Base-by-base conservation (phyloP, 345 rosid species). In the Euphorbia tirucalli region DNA sequence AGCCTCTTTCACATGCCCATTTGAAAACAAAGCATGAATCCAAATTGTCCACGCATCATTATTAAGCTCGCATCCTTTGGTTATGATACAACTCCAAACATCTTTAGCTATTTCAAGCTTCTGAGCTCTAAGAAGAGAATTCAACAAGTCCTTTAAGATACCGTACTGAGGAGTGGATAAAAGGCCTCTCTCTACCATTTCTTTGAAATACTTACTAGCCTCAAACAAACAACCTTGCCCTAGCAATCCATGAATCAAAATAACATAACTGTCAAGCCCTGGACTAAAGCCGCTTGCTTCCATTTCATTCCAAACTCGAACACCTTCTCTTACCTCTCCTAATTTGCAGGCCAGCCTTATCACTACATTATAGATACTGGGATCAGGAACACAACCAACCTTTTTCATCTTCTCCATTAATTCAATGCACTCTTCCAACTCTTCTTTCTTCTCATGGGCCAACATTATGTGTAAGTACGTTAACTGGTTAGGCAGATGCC, bases 21-120 rank as follows among this genome's bases (percentile, higher is more conserved):
- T 90, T 25, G 96, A 83, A 83, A 90, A 90, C 77, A 95, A 81
- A 11, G 91, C 87, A 60, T 95, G 99, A 71, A 95, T 88, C 97
- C 99, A 95, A 59, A 95, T 90, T 55, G 93, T 95, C 97, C 97
- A 95, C 0, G 85, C 83, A 79, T 71, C 79, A 74, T 83, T 85
- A 75, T 87, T 95, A 62, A 90, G 83, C 70, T 89, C 92, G 54
- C 93, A 87, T 49, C 90, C 90, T 82, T 92, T 88, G 35, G 82
- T 82, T 8, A 86, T 35, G 32, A 95, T 84, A 73, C 86, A 86
- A 76, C 79, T 79, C 99, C 97, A 95, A 43, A 89, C 75, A 81
- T 92, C 96, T 80, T 85, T 84, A 1, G 96, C 99, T 84, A 84
- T 63, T 80, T 89, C 97, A 35, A 95, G 87, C 84, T 89, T 95